A percentile compares a stretch with the other conserved stretches of the same genome.
phyloP scores from a whole-genome alignment of 1,139 yeast species.

The Sugiyamaella novakii region DNA sequence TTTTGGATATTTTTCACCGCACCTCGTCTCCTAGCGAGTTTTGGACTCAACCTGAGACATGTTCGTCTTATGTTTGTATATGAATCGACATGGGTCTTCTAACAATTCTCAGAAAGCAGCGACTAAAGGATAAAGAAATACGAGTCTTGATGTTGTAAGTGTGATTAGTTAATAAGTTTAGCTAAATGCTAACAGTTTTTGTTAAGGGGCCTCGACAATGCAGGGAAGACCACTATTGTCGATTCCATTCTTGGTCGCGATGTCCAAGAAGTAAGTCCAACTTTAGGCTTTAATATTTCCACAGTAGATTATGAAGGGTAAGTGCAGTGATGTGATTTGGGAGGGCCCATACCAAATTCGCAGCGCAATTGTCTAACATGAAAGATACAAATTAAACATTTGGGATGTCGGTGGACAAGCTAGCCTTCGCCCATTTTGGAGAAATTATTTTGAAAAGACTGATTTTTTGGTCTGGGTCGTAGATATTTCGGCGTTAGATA shows the following conservation, averaged over 20 bases:
- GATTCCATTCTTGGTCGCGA: constrained; percentile 50
- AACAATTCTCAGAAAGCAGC: constrained; percentile 79
- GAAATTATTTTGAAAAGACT: constrained; percentile 84
- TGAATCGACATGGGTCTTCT: constrained; percentile 84
- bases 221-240: constrained; percentile 85
- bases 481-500: constrained; percentile 63
- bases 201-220: constrained; percentile 71
- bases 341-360: no score
- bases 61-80: no score
- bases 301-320: constrained; percentile 46
- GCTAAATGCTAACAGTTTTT: neutral
- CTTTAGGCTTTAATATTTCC: constrained; percentile 64
- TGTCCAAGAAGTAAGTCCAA: constrained; percentile 55
- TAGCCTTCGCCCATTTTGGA: constrained; percentile 81
- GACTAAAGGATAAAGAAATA: constrained; percentile 74
- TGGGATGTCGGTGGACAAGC: constrained; percentile 92
- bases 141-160: constrained; percentile 63
- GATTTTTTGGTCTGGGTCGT: constrained; percentile 92
- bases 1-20: no score
- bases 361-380: constrained; percentile 7
- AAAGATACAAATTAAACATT: constrained; percentile 50
- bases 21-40: no score
- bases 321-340: no score
- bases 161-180: neutral
- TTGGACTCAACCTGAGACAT: no score